Evolutionary conservation across 2,329 filamentous ascomycete genomes (phyloP).

Genomic region (Camillea tinctor): DNA sequence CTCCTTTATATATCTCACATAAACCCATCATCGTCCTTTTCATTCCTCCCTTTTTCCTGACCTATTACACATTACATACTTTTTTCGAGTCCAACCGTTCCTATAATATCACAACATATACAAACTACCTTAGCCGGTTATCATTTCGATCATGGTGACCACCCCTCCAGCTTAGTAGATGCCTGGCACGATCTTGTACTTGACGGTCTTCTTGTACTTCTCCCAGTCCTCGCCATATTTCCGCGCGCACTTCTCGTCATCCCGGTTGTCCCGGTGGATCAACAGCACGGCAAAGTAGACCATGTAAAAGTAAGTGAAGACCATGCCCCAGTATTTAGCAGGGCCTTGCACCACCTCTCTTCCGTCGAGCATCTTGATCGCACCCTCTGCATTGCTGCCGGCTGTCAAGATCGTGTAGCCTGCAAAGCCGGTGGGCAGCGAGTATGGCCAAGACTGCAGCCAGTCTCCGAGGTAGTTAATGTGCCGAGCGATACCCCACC

Average conservation of each 20-base stretch:
- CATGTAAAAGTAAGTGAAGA: constrained; percentile 93
- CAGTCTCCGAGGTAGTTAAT: constrained; percentile 97
- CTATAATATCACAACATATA: background rate
- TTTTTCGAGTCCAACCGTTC: background rate
- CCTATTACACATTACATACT: background rate
- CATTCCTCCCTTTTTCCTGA: background rate
- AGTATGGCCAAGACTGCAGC: constrained; percentile 91
- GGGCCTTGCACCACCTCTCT: constrained; percentile 68
- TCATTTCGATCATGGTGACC: background rate
- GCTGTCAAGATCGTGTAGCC: constrained; percentile 71
- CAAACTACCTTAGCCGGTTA: background rate
- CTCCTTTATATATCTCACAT: background rate
- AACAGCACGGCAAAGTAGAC: constrained; percentile 87
- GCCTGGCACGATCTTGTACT: constrained; percentile 78
- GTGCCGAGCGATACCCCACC: constrained; percentile 90
- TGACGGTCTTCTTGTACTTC: constrained; percentile 79
- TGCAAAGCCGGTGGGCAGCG: constrained; percentile 78
- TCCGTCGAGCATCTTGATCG: constrained; percentile 57
- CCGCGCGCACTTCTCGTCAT: constrained; percentile 84
- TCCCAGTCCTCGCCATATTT: constrained; percentile 96
- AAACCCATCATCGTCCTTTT: background rate
- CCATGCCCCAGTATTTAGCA: constrained; percentile 77
- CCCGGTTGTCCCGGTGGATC: constrained; percentile 80
- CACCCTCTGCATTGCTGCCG: constrained; percentile 49
- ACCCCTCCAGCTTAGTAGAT: constrained; percentile 68